A percentile compares a stretch with the other conserved stretches of the same genome.
Conservation (phyloP, 2,329 filamentous ascomycete species). For the Fusarium protoensiforme region DNA sequence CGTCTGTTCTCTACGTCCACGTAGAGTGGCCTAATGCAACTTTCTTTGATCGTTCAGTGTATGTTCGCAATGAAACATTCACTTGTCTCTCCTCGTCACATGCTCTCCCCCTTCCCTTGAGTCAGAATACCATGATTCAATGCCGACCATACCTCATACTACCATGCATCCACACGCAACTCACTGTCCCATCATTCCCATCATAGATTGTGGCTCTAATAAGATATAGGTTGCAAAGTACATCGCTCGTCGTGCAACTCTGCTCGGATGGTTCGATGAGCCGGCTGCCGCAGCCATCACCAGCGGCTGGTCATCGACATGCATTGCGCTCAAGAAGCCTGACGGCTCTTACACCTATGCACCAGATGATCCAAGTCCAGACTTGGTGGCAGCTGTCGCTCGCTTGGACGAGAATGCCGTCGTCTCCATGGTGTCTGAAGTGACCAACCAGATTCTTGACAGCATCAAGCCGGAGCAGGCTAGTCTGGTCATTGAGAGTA, state of each 20-base stretch:
- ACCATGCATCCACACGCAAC: background rate
- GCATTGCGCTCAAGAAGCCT: constrained; percentile 38
- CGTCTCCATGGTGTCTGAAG: constrained; percentile 41
- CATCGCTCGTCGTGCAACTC: constrained; percentile 39
- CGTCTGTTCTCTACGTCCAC: background rate
- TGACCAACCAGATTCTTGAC: constrained; percentile 33
- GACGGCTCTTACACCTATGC: constrained; percentile 34
- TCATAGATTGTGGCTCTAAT: constrained; percentile 3
- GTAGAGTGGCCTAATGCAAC: constrained; percentile 2
- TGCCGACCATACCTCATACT: background rate
- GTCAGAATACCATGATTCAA: background rate
- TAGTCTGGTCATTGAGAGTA: constrained; percentile 31
- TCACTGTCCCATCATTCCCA: background rate
- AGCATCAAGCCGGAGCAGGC: constrained; percentile 33
- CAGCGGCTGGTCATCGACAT: constrained; percentile 41
- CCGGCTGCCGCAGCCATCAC: constrained; percentile 29
- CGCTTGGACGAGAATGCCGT: constrained; percentile 35
- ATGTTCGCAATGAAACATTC: background rate
- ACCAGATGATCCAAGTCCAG: constrained; percentile 37
- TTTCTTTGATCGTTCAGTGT: background rate
- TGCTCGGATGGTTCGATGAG: constrained; percentile 44
- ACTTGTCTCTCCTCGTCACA: background rate
- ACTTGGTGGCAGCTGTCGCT: constrained; percentile 31
- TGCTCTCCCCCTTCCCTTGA: background rate
- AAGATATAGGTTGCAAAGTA: constrained; percentile 37